These are phyloP conservation scores for Lactifluus piperatus DNA, from an alignment of 768 basidiomycete species.

Conservation along the genomic window DNA sequence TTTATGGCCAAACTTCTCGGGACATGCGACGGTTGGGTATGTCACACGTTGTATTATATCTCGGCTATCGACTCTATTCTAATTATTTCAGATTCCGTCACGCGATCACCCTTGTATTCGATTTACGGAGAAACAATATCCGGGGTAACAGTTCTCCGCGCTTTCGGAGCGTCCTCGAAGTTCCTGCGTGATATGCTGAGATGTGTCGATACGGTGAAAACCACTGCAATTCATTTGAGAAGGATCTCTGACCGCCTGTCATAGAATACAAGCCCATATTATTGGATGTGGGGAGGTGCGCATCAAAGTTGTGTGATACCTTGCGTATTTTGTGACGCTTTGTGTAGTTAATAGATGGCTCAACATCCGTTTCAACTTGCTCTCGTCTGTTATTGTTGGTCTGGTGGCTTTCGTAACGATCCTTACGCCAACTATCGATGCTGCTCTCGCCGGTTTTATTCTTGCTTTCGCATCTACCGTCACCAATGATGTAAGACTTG, in stretches of 20 bases:
- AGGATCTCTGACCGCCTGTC: background rate
- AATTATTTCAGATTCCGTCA: slow-evolving; percentile 31
- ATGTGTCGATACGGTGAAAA: slow-evolving; percentile 58
- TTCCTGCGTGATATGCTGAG: slow-evolving; percentile 78
- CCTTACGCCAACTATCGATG: slow-evolving; percentile 60
- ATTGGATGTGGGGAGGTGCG: slow-evolving; percentile 86
- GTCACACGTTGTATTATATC: slow-evolving; percentile 19
- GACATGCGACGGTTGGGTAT: slow-evolving; percentile 74
- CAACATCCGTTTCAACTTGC: slow-evolving; percentile 76
- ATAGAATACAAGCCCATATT: slow-evolving; percentile 62
- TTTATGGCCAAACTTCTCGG: slow-evolving; percentile 81
- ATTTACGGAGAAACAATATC: slow-evolving; percentile 46
- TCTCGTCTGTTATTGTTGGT: slow-evolving; percentile 67
- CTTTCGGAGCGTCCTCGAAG: slow-evolving; percentile 84
- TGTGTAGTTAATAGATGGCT: slow-evolving; percentile 80
- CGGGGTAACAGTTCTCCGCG: slow-evolving; percentile 51
- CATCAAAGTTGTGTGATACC: background rate
- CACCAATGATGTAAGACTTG: slow-evolving; percentile 48
- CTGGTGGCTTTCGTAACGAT: slow-evolving; percentile 61
- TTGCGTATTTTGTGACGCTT: slow-evolving; percentile 5
- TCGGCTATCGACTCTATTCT: background rate
- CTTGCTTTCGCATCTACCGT: slow-evolving; percentile 77
- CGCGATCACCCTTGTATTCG: slow-evolving; percentile 43
- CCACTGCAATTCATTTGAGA: background rate
- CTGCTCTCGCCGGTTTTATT: slow-evolving; percentile 79